Base-by-base conservation (phyloP, 768 basidiomycete genomes). In the Leccinum broughii region DNA sequence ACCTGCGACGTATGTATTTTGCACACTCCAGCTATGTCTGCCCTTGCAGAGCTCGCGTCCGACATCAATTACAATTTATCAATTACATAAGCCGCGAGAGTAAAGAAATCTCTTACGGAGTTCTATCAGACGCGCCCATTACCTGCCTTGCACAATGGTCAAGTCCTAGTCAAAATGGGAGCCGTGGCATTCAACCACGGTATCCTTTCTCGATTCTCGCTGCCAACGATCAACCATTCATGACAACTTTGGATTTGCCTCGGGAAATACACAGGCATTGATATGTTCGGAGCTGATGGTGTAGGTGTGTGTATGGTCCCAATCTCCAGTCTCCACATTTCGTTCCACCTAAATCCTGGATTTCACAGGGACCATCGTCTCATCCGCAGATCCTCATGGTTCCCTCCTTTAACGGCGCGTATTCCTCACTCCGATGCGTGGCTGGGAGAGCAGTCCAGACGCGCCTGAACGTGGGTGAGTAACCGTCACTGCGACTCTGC, bases 101-200 rank as follows among this genome's bases (percentile, higher is more conserved):
- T 90, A 14, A 78, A 75, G 57, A 76, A 81, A 60, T 76, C 82
- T 3, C 66, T 78, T 5, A 56, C 70, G 1, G 69, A 68, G 9
- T 60, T 81, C 30, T 84, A 82, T 63, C 79, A 90, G 54, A 77
- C 82, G 37, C 76, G 72, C 49, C 77, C 80, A 0, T 70, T 91
- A 46, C 82, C 83, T 8, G 26, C 56, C 59, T 77, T 90, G 57
- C 76, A 82, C 59, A 61, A 71, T 0, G 87, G 84, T 2, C 78
- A 92, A 71, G 71, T 92, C 1, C 77, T 90, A 8, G 87, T 92
- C 9, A 83, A 81, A 70, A 83, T 92, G 55, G 78, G 75, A 20
- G 89, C 91, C 14, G 89, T 80, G 0, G 85, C 82, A 15, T 90
- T 90, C 77, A 94, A 94, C 69, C 91, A 87, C 67, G 54, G 69